phyloP scores from a whole-genome alignment of 805 yeast species.

The Teunomyces gatunensis region DNA sequence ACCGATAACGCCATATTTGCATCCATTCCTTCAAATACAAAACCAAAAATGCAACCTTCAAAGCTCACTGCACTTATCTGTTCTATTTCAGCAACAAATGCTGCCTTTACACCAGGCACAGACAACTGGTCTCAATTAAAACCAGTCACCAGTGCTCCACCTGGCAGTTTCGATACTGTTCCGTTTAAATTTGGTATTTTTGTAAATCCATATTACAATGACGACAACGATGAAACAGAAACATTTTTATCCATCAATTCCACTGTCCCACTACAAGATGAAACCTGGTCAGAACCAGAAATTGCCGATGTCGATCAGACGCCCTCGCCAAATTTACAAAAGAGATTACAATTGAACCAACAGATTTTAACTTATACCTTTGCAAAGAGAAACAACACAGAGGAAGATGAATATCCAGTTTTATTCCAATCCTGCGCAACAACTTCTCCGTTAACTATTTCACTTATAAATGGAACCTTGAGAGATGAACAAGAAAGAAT shows the following conservation, averaged over 20 bases:
- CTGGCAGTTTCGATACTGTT: conserved; percentile 23
- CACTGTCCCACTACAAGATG: neutral
- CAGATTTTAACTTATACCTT: neutral
- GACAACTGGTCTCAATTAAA: conserved; percentile 35
- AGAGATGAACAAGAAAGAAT: conserved; percentile 31
- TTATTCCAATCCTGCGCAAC: conserved; percentile 18
- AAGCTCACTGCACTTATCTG: neutral
- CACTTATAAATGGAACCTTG: conserved; percentile 28
- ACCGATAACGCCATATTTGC: neutral
- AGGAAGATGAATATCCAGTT: conserved; percentile 1
- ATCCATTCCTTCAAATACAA: neutral
- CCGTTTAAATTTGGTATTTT: conserved; percentile 37
- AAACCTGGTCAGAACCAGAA: neutral
- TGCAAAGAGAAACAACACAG: neutral
- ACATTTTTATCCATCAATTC: neutral
- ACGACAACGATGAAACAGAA: conserved; percentile 3
- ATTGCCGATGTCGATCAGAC: neutral
- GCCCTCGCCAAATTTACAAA: neutral
- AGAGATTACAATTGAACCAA: neutral
- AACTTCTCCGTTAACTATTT: conserved; percentile 25
- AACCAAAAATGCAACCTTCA: neutral
- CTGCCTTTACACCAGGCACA: conserved; percentile 19
- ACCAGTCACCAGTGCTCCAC: conserved; percentile 16
- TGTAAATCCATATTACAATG: conserved; percentile 19
- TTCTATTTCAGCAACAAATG: neutral